Base-by-base conservation (phyloP, 768 basidiomycete species). In the Obba rivulosa region DNA sequence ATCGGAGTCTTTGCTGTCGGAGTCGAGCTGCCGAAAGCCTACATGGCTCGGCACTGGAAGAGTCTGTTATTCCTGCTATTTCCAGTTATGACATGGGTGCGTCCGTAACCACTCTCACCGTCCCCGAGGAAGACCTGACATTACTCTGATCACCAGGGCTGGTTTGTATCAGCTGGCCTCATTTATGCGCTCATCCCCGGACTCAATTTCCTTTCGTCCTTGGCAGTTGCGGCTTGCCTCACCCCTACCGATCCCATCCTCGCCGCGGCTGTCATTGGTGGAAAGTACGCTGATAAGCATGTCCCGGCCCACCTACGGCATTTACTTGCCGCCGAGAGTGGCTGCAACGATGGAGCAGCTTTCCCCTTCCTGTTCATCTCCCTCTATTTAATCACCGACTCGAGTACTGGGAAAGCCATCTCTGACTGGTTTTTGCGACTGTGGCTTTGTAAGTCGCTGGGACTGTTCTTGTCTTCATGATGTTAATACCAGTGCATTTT, bases 1-100 rank as follows among this genome's bases (percentile, higher is more conserved):
- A 87, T 98, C 46, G 92, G 92, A 17, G 95, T 99, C 0, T 99
- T 99, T 64, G 95, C 95, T 8, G 91, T 99, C 46, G 96, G 96
- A 14, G 96, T 98, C 20, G 96, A 99, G 63, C 73, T 98, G 62
- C 96, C 96, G 20, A 92, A 93, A 69, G 89, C 89, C 3, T 99
- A 98, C 68, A 88, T 98, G 79, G 72, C 75, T 18, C 77, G 81
- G n/a, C 96, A 98, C 61, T 96, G 93, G 92, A 84, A 78, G 60
- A 92, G 90, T 55, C 61, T 99, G 3, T 76, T 87, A 44, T 92
- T 91, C 66, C 72, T 99, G 2, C 74, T 98, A 18, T 77, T 78
- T 20, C 87, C 88, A 8, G 79, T 87, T 23, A 90, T 91, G 87
- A 77, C 85, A 55, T 90, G 84, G 83, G 88, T 89, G 53, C 23